Conservation (phyloP, 306 rosid genomes). For the Albizia julibrissin region DNA sequence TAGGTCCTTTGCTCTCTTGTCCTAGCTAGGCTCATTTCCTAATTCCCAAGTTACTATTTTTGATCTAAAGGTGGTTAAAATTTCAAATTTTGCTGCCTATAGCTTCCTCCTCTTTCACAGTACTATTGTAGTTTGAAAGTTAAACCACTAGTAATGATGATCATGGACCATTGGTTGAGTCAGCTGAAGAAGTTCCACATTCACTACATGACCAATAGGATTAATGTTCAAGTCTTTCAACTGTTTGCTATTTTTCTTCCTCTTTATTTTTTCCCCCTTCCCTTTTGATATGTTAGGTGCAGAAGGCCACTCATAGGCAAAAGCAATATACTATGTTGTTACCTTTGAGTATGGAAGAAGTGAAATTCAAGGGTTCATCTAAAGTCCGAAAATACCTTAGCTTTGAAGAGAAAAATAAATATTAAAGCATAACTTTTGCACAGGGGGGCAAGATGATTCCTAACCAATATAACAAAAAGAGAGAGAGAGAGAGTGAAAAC, state of each 20-base stretch:
- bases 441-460: conserved; percentile 25
- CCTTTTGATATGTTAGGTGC: conserved; percentile 46
- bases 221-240: conserved; percentile 11
- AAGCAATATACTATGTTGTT: conserved; percentile 40
- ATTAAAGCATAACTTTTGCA: conserved; percentile 23
- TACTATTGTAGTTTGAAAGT: conserved; percentile 26
- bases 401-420: conserved; percentile 66
- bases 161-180: conserved; percentile 36
- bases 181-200: conserved; percentile 16
- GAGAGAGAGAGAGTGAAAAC: background rate
- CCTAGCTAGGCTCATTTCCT: conserved; percentile 10
- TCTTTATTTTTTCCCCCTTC: background rate
- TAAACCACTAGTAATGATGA: conserved; percentile 31
- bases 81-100: conserved; percentile 12
- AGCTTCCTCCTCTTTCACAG: conserved; percentile 21
- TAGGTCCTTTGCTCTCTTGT: conserved; percentile 29
- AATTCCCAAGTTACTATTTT: background rate
- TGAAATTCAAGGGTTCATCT: conserved; percentile 43
- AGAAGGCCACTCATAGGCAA: conserved; percentile 37
- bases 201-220: conserved; percentile 28
- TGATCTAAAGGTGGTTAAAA: conserved; percentile 8
- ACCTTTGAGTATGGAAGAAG: conserved; percentile 73
- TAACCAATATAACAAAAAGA: conserved; percentile 4
- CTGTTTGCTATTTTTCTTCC: conserved; percentile 1
- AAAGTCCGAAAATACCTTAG: conserved; percentile 49